phyloP scores from a whole-genome alignment of 1,139 yeast species.

The Diutina sp. region DNA sequence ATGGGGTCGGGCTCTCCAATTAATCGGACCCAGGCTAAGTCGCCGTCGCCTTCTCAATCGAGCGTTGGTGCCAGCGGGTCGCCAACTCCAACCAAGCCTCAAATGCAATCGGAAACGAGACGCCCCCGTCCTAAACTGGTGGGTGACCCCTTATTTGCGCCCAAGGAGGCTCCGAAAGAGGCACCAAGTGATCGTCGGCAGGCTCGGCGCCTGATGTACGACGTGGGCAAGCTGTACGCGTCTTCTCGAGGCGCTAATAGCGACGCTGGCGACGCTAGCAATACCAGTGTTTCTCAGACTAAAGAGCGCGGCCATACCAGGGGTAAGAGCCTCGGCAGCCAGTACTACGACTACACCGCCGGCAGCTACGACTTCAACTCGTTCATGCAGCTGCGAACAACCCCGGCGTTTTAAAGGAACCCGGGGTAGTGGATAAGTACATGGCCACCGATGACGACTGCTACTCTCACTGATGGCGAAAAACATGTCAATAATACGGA shows the following conservation, averaged over 20 bases:
- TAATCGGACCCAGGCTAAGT: neutral
- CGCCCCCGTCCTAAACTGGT: too few relatives aligned
- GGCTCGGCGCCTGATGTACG: neutral
- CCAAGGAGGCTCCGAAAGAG: neutral
- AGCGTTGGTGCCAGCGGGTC: too few relatives aligned
- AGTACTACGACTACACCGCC: neutral
- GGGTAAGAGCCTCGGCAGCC: neutral
- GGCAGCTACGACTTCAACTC: slow-evolving; percentile 1
- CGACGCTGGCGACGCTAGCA: neutral
- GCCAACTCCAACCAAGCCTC: too few relatives aligned
- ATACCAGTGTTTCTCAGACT: too few relatives aligned
- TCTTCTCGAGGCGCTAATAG: neutral
- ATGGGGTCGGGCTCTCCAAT: neutral
- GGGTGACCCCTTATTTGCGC: neutral
- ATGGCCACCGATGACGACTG: too few relatives aligned
- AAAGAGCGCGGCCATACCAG: neutral
- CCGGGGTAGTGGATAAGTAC: too few relatives aligned
- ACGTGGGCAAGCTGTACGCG: neutral
- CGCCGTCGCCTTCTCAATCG: neutral
- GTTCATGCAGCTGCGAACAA: neutral
- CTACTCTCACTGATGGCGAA: too few relatives aligned
- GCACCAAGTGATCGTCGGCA: neutral
- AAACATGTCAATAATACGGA: too few relatives aligned
- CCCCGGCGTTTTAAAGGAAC: neutral
- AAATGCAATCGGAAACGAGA: too few relatives aligned